A percentile compares a stretch with the other conserved stretches of the same genome.
Conservation (phyloP, 2,329 filamentous ascomycete genomes). For the Aspergillus japonicus region DNA sequence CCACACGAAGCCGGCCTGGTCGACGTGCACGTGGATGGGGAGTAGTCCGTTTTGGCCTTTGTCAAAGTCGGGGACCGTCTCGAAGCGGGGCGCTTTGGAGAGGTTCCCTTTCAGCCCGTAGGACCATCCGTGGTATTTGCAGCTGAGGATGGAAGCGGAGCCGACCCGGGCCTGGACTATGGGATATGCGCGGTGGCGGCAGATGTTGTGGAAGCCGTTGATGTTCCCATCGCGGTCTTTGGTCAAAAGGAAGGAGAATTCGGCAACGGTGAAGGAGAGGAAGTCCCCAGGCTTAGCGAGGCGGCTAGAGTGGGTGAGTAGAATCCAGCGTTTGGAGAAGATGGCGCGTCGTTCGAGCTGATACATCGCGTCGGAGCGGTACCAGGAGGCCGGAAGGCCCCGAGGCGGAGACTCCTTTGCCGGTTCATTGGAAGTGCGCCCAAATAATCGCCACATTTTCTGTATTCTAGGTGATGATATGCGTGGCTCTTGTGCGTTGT, state of each 20-base stretch:
- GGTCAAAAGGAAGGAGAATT: conserved; percentile 12
- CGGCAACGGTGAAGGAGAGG: conserved; percentile 11
- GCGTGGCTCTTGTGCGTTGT: too few species aligned
- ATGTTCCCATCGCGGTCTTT: conserved; percentile 7
- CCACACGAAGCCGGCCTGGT: conserved; percentile 26
- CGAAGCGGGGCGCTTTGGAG: conserved; percentile 25
- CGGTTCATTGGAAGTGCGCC: not conserved
- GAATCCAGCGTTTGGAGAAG: conserved; percentile 27
- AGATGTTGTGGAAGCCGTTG: conserved; percentile 27
- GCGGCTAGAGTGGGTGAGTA: conserved; percentile 22
- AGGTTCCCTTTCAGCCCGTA: conserved; percentile 26
- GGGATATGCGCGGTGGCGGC: conserved; percentile 24
- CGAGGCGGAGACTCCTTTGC: conserved; percentile 9
- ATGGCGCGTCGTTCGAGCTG: conserved; percentile 27
- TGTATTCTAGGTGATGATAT: too few species aligned
- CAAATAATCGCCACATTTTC: conserved; percentile 12
- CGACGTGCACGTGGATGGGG: conserved; percentile 22
- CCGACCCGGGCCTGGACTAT: conserved; percentile 18
- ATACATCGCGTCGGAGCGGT: conserved; percentile 27
- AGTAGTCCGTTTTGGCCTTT: conserved; percentile 19
- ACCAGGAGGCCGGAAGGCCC: conserved; percentile 26
- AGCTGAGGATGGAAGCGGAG: conserved; percentile 19
- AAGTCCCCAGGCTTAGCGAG: conserved; percentile 25
- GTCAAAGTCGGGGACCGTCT: conserved; percentile 21
- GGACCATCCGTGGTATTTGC: conserved; percentile 29